Evolutionary conservation across 495 filamentous ascomycete species (phyloP).

Genomic region (Cairneyella variabilis): DNA sequence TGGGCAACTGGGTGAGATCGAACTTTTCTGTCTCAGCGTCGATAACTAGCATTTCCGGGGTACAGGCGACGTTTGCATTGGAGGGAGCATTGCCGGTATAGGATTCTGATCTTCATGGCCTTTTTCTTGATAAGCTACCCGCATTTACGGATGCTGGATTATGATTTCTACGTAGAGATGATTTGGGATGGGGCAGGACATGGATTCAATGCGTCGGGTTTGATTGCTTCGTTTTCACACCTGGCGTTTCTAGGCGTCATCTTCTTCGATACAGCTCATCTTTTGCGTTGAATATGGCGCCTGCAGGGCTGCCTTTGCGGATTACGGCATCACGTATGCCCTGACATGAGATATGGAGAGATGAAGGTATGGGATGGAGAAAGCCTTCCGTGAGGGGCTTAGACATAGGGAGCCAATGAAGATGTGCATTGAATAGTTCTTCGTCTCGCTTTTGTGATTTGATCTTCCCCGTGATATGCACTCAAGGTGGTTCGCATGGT

Average conservation of each 20-base stretch:
- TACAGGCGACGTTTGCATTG: constrained; percentile 1
- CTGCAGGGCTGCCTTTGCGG: no score
- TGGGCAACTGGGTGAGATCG: constrained; percentile 77
- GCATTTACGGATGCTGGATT: constrained; percentile 15
- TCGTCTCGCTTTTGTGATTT: no score
- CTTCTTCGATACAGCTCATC: no score
- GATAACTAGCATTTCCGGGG: constrained; percentile 19
- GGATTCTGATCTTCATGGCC: constrained; percentile 15
- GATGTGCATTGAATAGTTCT: no score
- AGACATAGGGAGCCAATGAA: no score
- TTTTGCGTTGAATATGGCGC: no score
- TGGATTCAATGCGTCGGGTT: constrained; percentile 11
- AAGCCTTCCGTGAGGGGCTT: no score
- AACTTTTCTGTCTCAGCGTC: constrained; percentile 57
- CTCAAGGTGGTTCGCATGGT: no score
- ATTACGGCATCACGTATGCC: no score
- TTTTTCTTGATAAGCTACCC: constrained; percentile 7
- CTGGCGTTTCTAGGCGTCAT: constrained; percentile 16
- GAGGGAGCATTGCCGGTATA: constrained; percentile 1
- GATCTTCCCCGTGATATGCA: no score
- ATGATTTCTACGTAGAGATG: constrained; percentile 25
- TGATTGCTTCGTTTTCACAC: constrained; percentile 7
- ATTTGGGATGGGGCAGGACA: constrained; percentile 16
- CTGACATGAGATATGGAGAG: no score
- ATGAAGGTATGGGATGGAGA: no score